A percentile compares a stretch with the other conserved stretches of the same genome.
Evolutionary conservation across 768 basidiomycete species (phyloP).

Genomic region (Leccinum olivaceopallidum): DNA sequence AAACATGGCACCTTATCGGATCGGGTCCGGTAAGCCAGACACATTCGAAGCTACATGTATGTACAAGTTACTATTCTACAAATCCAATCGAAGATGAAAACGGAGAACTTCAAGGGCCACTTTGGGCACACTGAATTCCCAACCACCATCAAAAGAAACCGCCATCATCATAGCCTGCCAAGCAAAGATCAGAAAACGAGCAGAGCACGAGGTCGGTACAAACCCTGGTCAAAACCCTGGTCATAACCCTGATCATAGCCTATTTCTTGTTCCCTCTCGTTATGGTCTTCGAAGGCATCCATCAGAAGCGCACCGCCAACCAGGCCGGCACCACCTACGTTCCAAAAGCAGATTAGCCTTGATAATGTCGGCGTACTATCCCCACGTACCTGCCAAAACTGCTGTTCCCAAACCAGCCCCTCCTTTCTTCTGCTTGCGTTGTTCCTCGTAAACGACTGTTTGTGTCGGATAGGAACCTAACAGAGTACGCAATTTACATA

Average conservation of each 20-base stretch:
- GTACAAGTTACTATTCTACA: slow-evolving; percentile 14
- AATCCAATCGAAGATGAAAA: slow-evolving; percentile 13
- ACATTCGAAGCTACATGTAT: background rate
- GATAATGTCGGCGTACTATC: background rate
- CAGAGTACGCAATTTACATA: slow-evolving; percentile 5
- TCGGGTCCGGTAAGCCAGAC: background rate
- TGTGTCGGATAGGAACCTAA: slow-evolving; percentile 36
- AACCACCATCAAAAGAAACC: slow-evolving; percentile 7
- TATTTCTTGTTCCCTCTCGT: slow-evolving; percentile 33
- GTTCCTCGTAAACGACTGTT: slow-evolving; percentile 38
- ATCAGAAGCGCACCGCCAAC: slow-evolving; percentile 60
- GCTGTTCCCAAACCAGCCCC: slow-evolving; percentile 53
- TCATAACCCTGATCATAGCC: slow-evolving; percentile 41
- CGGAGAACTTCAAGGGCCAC: background rate
- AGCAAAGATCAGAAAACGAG: slow-evolving; percentile 11
- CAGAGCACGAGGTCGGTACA: slow-evolving; percentile 5
- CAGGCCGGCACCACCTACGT: slow-evolving; percentile 60
- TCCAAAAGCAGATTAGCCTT: slow-evolving; percentile 6
- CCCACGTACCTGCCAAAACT: slow-evolving; percentile 43
- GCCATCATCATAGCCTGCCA: slow-evolving; percentile 29
- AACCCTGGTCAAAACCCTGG: slow-evolving; percentile 40
- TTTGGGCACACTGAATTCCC: slow-evolving; percentile 4
- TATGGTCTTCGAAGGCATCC: slow-evolving; percentile 48
- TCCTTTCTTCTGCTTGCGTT: slow-evolving; percentile 38
- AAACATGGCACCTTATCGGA: background rate